Percentiles rank a stretch among this genome's conserved stretches.
Evolutionary conservation across 2,329 filamentous ascomycete species (phyloP).

Genomic region (Pyricularia grisea): DNA sequence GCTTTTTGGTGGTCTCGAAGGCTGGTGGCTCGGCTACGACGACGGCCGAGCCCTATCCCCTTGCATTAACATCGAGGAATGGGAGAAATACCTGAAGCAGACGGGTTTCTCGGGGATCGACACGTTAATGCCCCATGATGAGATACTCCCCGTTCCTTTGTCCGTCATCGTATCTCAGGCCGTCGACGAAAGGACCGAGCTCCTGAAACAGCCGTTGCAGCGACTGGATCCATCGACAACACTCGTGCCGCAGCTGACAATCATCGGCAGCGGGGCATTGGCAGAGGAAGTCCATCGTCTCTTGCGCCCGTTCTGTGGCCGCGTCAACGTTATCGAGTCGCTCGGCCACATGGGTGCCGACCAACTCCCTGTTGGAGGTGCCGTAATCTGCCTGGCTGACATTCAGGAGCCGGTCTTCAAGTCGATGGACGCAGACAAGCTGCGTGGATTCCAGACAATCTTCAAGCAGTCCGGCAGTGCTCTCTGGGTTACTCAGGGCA

Average conservation of each 20-base stretch:
- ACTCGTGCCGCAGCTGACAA: slow-evolving; percentile 7
- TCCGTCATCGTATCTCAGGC: slow-evolving; percentile 17
- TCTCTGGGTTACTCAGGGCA: slow-evolving; percentile 15
- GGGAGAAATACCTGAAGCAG: slow-evolving; percentile 14
- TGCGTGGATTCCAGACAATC: slow-evolving; percentile 12
- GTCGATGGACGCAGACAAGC: slow-evolving; percentile 10
- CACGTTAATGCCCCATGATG: slow-evolving; percentile 12
- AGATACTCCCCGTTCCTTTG: slow-evolving; percentile 5
- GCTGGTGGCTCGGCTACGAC: slow-evolving; percentile 13
- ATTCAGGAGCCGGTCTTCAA: slow-evolving; percentile 17
- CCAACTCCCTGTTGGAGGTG: slow-evolving; percentile 3
- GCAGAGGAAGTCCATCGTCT: slow-evolving; percentile 12
- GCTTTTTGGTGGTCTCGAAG: slow-evolving; percentile 8
- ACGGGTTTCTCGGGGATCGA: slow-evolving; percentile 16
- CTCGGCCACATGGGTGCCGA: slow-evolving; percentile 6
- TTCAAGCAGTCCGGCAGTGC: slow-evolving; percentile 11
- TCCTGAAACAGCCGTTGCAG: slow-evolving; percentile 12
- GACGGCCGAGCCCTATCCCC: slow-evolving; percentile 9
- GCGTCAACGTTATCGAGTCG: slow-evolving; percentile 5
- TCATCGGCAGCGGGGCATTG: slow-evolving; percentile 11
- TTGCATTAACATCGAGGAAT: slow-evolving; percentile 7
- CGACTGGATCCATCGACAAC: background rate
- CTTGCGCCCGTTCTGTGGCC: slow-evolving; percentile 9
- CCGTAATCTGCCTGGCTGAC: slow-evolving; percentile 14
- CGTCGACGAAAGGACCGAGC: slow-evolving; percentile 16